These are phyloP conservation scores for Trichoderma hamatum DNA, from an alignment of 2,329 filamentous ascomycete genomes.

Conservation along the genomic window DNA sequence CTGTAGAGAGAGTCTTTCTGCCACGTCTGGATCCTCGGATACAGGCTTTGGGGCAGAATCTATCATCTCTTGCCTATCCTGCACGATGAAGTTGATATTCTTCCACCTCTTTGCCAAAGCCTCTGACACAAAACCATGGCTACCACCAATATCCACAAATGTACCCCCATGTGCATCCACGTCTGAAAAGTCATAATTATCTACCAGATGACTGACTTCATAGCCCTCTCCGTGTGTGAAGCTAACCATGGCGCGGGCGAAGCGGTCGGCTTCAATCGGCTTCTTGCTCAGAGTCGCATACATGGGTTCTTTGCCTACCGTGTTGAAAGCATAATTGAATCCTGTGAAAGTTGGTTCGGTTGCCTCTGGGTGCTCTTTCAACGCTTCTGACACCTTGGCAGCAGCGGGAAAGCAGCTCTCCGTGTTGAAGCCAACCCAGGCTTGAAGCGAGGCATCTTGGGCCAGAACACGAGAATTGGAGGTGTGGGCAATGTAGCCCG, in stretches of 20 bases:
- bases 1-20: slow-evolving; percentile 47
- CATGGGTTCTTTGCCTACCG: slow-evolving; percentile 55
- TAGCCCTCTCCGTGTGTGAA: slow-evolving; percentile 60
- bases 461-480: slow-evolving; percentile 56
- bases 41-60: slow-evolving; percentile 50
- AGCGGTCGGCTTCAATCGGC: slow-evolving; percentile 51
- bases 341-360: slow-evolving; percentile 52
- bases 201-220: slow-evolving; percentile 55
- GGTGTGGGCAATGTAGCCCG: slow-evolving; percentile 58
- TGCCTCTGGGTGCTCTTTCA: slow-evolving; percentile 51
- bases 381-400: slow-evolving; percentile 49
- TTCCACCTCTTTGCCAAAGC: slow-evolving; percentile 55
- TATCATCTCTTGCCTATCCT: slow-evolving; percentile 56
- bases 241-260: slow-evolving; percentile 59
- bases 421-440: slow-evolving; percentile 59
- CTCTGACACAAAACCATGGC: slow-evolving; percentile 60
- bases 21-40: slow-evolving; percentile 43
- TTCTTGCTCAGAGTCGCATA: slow-evolving; percentile 57
- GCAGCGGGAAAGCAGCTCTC: slow-evolving; percentile 58
- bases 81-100: slow-evolving; percentile 58
- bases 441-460: slow-evolving; percentile 51
- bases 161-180: slow-evolving; percentile 50
- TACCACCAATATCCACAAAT: slow-evolving; percentile 63
- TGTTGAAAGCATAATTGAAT: slow-evolving; percentile 56
- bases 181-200: slow-evolving; percentile 56